These are phyloP conservation scores for Paramecium bursaria DNA, from an alignment of 73 alveolate genomes.

Conservation along the genomic window DNA sequence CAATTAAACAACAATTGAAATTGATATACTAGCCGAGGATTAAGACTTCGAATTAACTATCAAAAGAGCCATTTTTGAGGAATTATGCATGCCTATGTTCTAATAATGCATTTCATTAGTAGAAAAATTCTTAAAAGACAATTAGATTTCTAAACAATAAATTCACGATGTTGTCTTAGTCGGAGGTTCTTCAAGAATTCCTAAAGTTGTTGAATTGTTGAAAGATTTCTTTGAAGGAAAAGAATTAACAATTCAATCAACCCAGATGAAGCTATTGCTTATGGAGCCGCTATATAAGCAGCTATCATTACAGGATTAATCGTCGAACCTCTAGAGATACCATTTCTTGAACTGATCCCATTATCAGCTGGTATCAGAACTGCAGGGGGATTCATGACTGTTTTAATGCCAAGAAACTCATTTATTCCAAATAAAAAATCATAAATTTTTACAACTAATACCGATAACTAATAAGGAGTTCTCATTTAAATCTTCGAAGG, in stretches of 20 bases:
- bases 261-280: conserved; percentile 99
- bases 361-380: conserved; percentile 99
- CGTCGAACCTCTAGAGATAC: conserved; percentile 88
- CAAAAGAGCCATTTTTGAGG: conserved; percentile 99
- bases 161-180: conserved; percentile 93
- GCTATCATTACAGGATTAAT: conserved; percentile 97
- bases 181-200: conserved; percentile 98
- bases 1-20: conserved; percentile 89
- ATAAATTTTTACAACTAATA: conserved; percentile 74
- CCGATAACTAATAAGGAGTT: conserved; percentile 76
- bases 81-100: conserved; percentile 92
- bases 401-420: conserved; percentile 97
- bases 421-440: conserved; percentile 98
- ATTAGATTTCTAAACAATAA: conserved; percentile 78
- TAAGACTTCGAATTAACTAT: conserved; percentile 96
- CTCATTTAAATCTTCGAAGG: conserved; percentile 86
- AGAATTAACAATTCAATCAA: conserved; percentile 95
- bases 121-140: conserved; percentile 89
- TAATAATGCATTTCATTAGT: conserved; percentile 97
- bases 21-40: conserved; percentile 96
- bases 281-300: conserved; percentile 99
- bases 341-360: conserved; percentile 97
- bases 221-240: conserved; percentile 94
- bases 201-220: conserved; percentile 87
- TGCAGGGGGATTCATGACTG: conserved; percentile 99